A percentile compares a stretch with the other conserved stretches of the same genome.
phyloP scores from a whole-genome alignment of 768 basidiomycete genomes.

The Inosperma sp. region DNA sequence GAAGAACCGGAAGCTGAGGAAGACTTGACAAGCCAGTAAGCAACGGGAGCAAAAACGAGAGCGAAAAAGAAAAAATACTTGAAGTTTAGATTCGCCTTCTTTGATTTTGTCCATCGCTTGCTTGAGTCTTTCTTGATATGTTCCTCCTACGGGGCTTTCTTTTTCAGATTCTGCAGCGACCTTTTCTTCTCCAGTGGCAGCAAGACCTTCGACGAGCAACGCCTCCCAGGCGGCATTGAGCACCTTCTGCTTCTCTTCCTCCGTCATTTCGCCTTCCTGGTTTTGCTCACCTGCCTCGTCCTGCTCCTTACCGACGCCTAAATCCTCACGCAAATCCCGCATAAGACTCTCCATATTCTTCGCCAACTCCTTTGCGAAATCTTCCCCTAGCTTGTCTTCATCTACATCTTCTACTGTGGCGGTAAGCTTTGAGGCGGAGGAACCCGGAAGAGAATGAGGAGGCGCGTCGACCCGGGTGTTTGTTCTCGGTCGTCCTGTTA shows the following conservation, averaged over 20 bases:
- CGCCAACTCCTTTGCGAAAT: slow-evolving; percentile 44
- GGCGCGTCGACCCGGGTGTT: slow-evolving; percentile 47
- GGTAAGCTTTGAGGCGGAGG: slow-evolving; percentile 28
- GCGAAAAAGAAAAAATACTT: slow-evolving; percentile 32
- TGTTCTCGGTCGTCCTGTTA: slow-evolving; percentile 38
- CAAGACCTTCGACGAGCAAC: slow-evolving; percentile 62
- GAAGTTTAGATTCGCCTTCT: slow-evolving; percentile 54
- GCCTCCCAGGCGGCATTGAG: slow-evolving; percentile 67
- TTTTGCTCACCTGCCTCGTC: slow-evolving; percentile 24
- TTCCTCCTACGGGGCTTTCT: slow-evolving; percentile 3
- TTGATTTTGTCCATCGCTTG: slow-evolving; percentile 72
- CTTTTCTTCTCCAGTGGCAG: slow-evolving; percentile 26
- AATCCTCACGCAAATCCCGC: slow-evolving; percentile 39
- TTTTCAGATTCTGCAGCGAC: slow-evolving; percentile 10
- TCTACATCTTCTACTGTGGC: slow-evolving; percentile 25
- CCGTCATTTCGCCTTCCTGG: slow-evolving; percentile 10
- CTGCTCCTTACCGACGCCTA: slow-evolving; percentile 17
- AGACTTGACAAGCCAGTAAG: slow-evolving; percentile 16
- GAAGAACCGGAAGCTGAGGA: slow-evolving; percentile 17
- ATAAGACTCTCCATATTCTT: slow-evolving; percentile 50
- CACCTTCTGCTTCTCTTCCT: slow-evolving; percentile 34
- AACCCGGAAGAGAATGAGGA: slow-evolving; percentile 36
- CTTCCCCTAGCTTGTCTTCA: slow-evolving; percentile 38
- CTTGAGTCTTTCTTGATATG: slow-evolving; percentile 67
- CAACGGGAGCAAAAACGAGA: neutral